Conservation (phyloP, 345 rosid genomes). For the Draba incana region DNA sequence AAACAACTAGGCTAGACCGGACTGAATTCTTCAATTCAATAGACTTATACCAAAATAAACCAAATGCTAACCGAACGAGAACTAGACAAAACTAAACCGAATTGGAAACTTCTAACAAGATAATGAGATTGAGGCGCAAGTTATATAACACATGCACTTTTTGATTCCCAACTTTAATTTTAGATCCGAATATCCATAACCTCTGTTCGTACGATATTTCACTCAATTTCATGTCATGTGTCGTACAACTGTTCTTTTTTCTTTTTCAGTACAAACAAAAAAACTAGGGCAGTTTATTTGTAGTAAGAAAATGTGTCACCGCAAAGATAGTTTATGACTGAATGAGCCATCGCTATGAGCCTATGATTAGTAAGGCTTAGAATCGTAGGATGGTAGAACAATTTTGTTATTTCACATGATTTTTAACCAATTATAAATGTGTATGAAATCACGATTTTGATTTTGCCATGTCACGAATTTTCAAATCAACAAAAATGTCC, state of each 20-base stretch:
- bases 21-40: too few species aligned
- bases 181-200: conserved; percentile 16
- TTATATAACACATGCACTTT: too few species aligned
- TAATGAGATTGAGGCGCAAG: background rate
- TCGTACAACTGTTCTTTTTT: background rate
- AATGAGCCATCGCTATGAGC: background rate
- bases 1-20: too few species aligned
- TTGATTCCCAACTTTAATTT: background rate
- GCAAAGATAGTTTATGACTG: background rate
- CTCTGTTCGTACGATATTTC: background rate
- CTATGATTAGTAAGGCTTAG: too few species aligned
- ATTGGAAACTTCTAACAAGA: background rate
- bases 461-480: background rate
- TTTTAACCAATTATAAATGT: background rate
- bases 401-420: background rate
- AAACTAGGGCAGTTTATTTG: too few species aligned
- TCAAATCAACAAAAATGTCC: background rate
- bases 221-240: background rate
- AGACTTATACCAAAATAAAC: too few species aligned
- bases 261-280: too few species aligned
- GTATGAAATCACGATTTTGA: background rate
- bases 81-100: background rate
- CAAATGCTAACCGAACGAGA: conserved; percentile 2
- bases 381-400: background rate
- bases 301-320: background rate